phyloP scores from a whole-genome alignment of 2,329 filamentous ascomycete species.

The Ambrosiella cleistominuta region DNA sequence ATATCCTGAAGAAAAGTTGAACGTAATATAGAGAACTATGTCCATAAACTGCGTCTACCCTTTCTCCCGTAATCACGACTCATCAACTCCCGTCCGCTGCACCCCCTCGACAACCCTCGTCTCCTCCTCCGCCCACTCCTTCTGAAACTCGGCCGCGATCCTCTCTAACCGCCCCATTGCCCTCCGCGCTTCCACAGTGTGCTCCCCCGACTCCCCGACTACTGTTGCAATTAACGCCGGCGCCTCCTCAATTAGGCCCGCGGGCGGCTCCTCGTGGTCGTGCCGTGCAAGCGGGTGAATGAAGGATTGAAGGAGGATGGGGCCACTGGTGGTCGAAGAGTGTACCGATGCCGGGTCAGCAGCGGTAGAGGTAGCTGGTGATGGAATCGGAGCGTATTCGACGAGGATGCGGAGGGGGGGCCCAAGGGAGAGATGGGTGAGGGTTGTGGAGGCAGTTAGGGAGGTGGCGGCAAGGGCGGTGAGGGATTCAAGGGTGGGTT shows the following conservation, averaged over 20 bases:
- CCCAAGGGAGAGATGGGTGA: constrained; percentile 35
- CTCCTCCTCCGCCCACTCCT: constrained; percentile 29
- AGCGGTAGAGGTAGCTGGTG: neutral
- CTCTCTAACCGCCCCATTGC: constrained; percentile 36
- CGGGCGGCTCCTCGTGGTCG: constrained; percentile 17
- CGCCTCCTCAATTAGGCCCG: constrained; percentile 17
- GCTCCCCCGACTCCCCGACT: constrained; percentile 29
- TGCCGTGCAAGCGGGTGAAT: constrained; percentile 7
- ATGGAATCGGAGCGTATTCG: constrained; percentile 20
- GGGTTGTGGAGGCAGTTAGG: constrained; percentile 34
- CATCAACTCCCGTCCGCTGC: neutral
- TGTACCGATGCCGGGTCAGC: neutral
- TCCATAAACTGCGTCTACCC: neutral
- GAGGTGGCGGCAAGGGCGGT: constrained; percentile 34
- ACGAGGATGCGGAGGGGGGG: constrained; percentile 39
- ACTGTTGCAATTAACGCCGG: constrained; percentile 39
- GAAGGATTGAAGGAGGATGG: constrained; percentile 12
- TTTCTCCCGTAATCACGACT: neutral
- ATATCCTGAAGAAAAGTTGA: too few relatives aligned
- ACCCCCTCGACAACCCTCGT: neutral
- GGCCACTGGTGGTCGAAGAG: neutral
- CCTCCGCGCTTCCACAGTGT: constrained; percentile 32
- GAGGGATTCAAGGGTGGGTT: constrained; percentile 31
- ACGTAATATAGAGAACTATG: neutral
- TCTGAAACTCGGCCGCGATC: constrained; percentile 36